Evolutionary conservation across 2,329 filamentous ascomycete species (phyloP), one percentile per base, ranked within the genome.

Genomic region (Tolypocladium amazonense): DNA sequence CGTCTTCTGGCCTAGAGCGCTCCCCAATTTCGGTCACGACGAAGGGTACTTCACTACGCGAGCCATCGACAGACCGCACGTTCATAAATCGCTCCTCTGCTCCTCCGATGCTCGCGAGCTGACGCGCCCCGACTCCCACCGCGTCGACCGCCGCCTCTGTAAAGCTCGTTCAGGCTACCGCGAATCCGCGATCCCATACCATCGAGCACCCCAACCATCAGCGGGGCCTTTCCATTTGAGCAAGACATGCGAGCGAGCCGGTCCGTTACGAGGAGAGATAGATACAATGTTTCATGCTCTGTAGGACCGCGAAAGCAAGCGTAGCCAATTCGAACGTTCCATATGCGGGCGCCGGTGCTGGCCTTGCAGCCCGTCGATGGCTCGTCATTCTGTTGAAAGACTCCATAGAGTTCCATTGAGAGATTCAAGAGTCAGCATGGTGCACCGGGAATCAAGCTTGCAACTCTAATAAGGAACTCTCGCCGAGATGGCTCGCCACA

Each of bases 401-500:
- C 39, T 20, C 39, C 9, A 11, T n/a, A 7, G 20, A 23, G 3
- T 23, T 20, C 20, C n/a, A n/a, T 20, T n/a, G 20, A 37, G 35
- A 37, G 35, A 37, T 14, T 2, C 20, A 12, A 43, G 2, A 43
- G 39, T 43, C 20, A 43, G 39, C 20, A 43, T 43, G 20, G 12
- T 37, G 33, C 33, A 35, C 33, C 7, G 30, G 33, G 7, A 35
- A 8, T 9, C 33, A 35, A 35, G 33, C 4, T 35, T 35, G 7
- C 6, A 35, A 35, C 7, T 35, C 33, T 35, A 37, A 11, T 37
- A 37, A 43, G 60, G 56, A 27, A 60, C 53, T 18, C 60, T 57
- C n/a, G 60, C 45, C 14, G 58, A 53, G 50, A 63, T 50, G n/a
- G 45, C 53, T 27, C 53, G 30, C 79, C 78, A 81, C 54, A 80